Evolutionary conservation across 2,329 filamentous ascomycete genomes (phyloP), one percentile per base, ranked within the genome.

Genomic region (Alternaria sp.): DNA sequence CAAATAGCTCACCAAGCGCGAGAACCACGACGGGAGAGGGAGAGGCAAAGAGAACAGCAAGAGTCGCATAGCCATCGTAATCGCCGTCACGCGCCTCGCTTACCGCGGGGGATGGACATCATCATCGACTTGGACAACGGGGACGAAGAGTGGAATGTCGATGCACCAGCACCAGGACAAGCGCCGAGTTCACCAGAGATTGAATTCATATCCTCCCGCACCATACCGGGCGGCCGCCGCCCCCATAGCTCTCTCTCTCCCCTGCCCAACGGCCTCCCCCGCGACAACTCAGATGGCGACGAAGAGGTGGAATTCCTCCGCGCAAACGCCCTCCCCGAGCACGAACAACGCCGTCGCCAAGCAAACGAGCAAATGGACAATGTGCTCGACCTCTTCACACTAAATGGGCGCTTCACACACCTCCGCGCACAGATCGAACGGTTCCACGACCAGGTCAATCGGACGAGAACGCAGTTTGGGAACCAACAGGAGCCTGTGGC

Each of bases 121-220:
- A 82, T 82, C 59, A 68, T 71, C 32, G 79, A 81, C 56, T 60
- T 82, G 18, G 82, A 81, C 53, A 71, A 67, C 14, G 69, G 69
- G 1, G 58, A 67, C 11, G 69, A 72, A 54, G 60, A 65, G 12
- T 72, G 68, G 68, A 57, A 59, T 7, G 57, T 65, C n/a, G 59
- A 30, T 5, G 77, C 32, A 34, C 14, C 32, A 34, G 12, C 53
- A 44, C 66, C 70, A 11, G 63, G 63, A 32, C 62, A 71, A 6
- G 65, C 63, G 28, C 62, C 71, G 7, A 65, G 60, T 1, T 76
- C 74, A 43, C 83, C 83, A 3, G 85, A 87, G 51, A 80, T 87
- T 7, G 78, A 86, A 59, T 84, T 86, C 66, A 71, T 78, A n/a
- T 76, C 74, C 3, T 66, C 74, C 14, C 69, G 76, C 16, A 61